phyloP scores from a whole-genome alignment of 805 yeast species.

The Ogataea minuta region DNA sequence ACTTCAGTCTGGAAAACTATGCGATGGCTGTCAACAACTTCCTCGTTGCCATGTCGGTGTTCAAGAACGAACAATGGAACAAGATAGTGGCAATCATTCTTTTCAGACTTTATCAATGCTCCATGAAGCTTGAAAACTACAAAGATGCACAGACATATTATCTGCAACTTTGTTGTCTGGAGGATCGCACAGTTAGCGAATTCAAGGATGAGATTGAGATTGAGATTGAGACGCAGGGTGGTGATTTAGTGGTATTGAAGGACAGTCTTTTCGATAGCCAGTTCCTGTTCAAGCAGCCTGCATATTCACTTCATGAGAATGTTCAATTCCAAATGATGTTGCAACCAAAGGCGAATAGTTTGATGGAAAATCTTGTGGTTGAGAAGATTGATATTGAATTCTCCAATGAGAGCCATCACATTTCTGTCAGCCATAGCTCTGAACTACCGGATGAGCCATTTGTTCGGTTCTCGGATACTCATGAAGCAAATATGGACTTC shows the following conservation, averaged over 20 bases:
- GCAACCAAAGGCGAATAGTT: constrained; percentile 26
- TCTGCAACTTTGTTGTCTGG: constrained; percentile 33
- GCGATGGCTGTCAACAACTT: constrained; percentile 43
- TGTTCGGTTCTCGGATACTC: constrained; percentile 2
- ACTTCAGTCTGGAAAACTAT: constrained; percentile 33
- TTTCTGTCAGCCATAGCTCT: constrained; percentile 17
- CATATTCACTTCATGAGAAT: constrained; percentile 22
- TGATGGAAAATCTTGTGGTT: constrained; percentile 19
- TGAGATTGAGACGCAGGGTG: constrained; percentile 8
- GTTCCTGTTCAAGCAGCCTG: constrained; percentile 18
- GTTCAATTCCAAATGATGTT: constrained; percentile 34
- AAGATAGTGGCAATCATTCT: constrained; percentile 34
- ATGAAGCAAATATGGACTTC: constrained; percentile 20
- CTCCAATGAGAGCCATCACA: constrained; percentile 14
- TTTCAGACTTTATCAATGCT: constrained; percentile 40
- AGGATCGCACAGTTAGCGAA: constrained; percentile 8
- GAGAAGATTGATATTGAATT: constrained; percentile 23
- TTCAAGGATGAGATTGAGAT: constrained; percentile 7
- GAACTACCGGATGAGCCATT: constrained; percentile 6
- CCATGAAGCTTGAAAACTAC: constrained; percentile 29
- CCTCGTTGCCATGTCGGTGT: constrained; percentile 36
- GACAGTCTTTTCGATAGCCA: constrained; percentile 21
- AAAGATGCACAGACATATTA: constrained; percentile 35
- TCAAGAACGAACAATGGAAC: constrained; percentile 44
- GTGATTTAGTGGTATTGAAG: constrained; percentile 14